Evolutionary conservation across 2,329 filamentous ascomycete species (phyloP), one percentile per base, ranked within the genome.

Genomic region (Fusarium verrucosum): DNA sequence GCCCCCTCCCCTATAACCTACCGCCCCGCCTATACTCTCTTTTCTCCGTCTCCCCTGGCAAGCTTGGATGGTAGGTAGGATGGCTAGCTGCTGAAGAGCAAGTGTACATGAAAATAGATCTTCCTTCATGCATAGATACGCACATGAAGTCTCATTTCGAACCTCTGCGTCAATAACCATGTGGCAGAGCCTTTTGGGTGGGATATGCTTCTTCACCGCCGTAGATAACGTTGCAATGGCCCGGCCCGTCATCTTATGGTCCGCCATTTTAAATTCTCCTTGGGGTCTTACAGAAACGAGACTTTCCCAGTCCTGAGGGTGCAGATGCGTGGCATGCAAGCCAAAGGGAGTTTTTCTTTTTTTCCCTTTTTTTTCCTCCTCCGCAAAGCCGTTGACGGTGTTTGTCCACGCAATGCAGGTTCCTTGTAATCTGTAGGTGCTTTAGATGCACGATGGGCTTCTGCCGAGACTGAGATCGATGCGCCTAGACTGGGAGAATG

Each of bases 381-480:
- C 55, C 65, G 65, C 62, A 66, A 54, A 64, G 25, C 58, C 62
- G 54, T 58, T 66, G 10, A 41, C 37, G 25, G 36, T 33, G 58
- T 43, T 59, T 66, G 40, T 50, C 47, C 52, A 19, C 32, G 40
- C n/a, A 53, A 65, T 65, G 62, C 57, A 64, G 22, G 62, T 50
- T 63, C 51, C 50, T 55, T 53, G 57, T 61, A 28, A n/a, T 22
- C 32, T 58, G 49, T 46, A 36, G 35, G 41, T 50, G 30, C 25
- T 32, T 20, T 50, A 67, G 49, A 66, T 70, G 65, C 68, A 62
- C 60, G 68, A 70, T 66, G 68, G 50, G 38, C 26, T 55, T 58
- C 54, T 57, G 50, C 55, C 51, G 46, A 60, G 35, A 55, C 36
- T 22, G 56, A 25, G 63, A 66, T 64, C 41, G 60, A 57, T 62